These are phyloP conservation scores for Beauveria bassiana DNA, from an alignment of 2,329 filamentous ascomycete species.

Conservation along the genomic window DNA sequence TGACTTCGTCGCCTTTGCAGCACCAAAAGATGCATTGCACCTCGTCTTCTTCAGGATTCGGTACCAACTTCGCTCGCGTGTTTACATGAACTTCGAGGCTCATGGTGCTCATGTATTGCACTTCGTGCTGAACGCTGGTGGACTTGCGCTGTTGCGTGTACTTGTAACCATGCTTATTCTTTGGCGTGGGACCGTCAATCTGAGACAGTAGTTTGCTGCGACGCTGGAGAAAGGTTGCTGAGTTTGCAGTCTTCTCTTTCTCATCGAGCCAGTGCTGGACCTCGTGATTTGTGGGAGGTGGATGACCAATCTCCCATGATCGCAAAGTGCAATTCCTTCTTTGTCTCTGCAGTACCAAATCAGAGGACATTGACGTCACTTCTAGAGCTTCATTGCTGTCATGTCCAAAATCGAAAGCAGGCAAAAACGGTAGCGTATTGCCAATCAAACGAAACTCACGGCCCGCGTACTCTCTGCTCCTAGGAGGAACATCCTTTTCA, in stretches of 20 bases:
- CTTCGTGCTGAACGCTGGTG: conserved; percentile 72
- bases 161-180: conserved; percentile 73
- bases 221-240: conserved; percentile 17
- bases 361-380: not conserved
- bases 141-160: conserved; percentile 71
- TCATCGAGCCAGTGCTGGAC: conserved; percentile 37
- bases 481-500: conserved; percentile 72
- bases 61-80: conserved; percentile 69
- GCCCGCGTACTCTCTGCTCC: conserved; percentile 76
- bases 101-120: conserved; percentile 94
- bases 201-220: conserved; percentile 57
- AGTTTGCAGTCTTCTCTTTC: conserved; percentile 8
- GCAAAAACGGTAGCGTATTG: conserved; percentile 69
- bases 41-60: conserved; percentile 86
- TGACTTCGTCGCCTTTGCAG: conserved; percentile 65
- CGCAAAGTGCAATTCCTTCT: conserved; percentile 31
- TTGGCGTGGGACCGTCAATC: conserved; percentile 82
- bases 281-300: conserved; percentile 63
- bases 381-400: not conserved
- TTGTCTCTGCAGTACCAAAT: not conserved
- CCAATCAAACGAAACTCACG: conserved; percentile 74
- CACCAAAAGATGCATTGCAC: conserved; percentile 88
- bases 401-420: conserved; percentile 63
- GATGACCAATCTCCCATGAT: conserved; percentile 67
- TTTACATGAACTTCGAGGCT: conserved; percentile 90